Evolutionary conservation across 768 basidiomycete genomes (phyloP).

Genomic region (Rhizopogon rudus): DNA sequence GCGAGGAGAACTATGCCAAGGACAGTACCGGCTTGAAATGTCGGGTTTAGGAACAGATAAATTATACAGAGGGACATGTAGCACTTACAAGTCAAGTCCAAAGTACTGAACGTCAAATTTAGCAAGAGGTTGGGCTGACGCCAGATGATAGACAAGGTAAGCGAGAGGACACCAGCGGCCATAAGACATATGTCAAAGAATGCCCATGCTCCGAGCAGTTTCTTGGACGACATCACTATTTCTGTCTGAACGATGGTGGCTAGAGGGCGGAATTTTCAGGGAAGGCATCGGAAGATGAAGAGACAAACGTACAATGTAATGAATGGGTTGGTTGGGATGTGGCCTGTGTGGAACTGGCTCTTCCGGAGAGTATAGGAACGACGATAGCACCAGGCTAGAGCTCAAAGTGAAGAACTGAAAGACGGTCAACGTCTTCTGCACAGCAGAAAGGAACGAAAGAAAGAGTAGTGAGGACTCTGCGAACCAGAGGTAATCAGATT

Average conservation of each 20-base stretch:
- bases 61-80: neutral
- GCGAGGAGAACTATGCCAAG: conserved; percentile 62
- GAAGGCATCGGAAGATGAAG: neutral
- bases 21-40: conserved; percentile 54
- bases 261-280: neutral
- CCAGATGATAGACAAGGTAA: conserved; percentile 72
- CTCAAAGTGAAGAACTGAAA: conserved; percentile 29
- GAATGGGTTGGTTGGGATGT: conserved; percentile 6
- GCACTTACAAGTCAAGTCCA: conserved; percentile 56
- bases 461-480: neutral
- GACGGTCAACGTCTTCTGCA: conserved; percentile 71
- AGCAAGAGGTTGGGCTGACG: conserved; percentile 60
- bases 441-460: conserved; percentile 26
- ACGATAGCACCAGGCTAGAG: conserved; percentile 36
- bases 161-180: conserved; percentile 58
- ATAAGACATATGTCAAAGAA: conserved; percentile 68
- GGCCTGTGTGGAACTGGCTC: conserved; percentile 27
- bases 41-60: neutral
- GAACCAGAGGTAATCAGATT: neutral
- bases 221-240: conserved; percentile 62
- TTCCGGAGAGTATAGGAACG: conserved; percentile 47
- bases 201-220: conserved; percentile 66
- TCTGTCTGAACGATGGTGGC: neutral
- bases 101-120: conserved; percentile 61
- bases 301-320: neutral